Percentiles rank a stretch among this genome's conserved stretches.
Conservation (phyloP, 2,329 filamentous ascomycete genomes). For the Fusarium humuli region DNA sequence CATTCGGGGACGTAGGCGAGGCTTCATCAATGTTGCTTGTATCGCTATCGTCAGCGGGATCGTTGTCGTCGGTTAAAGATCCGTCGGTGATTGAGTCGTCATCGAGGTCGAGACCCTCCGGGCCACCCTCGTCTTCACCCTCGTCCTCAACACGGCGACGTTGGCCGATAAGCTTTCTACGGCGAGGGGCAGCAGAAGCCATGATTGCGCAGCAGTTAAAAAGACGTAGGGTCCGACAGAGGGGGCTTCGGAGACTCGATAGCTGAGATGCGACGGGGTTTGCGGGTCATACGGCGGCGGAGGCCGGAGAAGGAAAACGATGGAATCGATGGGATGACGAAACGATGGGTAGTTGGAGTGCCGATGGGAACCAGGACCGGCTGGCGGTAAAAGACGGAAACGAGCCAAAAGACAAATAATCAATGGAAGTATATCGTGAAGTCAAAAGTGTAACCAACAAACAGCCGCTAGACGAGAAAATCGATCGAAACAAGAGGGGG, state of each 20-base stretch:
- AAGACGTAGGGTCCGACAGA: slow-evolving; percentile 48
- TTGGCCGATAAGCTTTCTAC: slow-evolving; percentile 74
- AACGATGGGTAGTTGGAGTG: slow-evolving; percentile 35
- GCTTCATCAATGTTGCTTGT: slow-evolving; percentile 71
- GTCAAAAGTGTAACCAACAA: slow-evolving; percentile 40
- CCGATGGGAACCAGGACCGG: slow-evolving; percentile 42
- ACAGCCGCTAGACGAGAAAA: slow-evolving; percentile 44
- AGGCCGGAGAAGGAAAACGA: slow-evolving; percentile 30
- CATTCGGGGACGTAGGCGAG: slow-evolving; percentile 61
- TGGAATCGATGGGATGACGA: slow-evolving; percentile 29
- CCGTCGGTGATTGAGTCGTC: slow-evolving; percentile 75
- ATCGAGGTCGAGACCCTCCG: slow-evolving; percentile 67
- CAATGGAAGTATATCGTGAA: slow-evolving; percentile 29
- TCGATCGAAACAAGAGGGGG: slow-evolving; percentile 32
- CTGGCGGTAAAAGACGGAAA: slow-evolving; percentile 43
- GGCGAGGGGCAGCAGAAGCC: slow-evolving; percentile 59
- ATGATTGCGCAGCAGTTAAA: slow-evolving; percentile 48
- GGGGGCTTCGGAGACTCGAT: slow-evolving; percentile 47
- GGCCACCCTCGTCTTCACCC: slow-evolving; percentile 73
- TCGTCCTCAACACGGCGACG: slow-evolving; percentile 77
- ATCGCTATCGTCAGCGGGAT: slow-evolving; percentile 70
- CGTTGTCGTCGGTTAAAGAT: slow-evolving; percentile 72
- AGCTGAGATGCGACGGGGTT: slow-evolving; percentile 42
- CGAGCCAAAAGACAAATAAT: slow-evolving; percentile 39
- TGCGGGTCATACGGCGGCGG: slow-evolving; percentile 47